Evolutionary conservation across 1,284 basidiomycete genomes (phyloP).

Genomic region (Cronartium ribicola): DNA sequence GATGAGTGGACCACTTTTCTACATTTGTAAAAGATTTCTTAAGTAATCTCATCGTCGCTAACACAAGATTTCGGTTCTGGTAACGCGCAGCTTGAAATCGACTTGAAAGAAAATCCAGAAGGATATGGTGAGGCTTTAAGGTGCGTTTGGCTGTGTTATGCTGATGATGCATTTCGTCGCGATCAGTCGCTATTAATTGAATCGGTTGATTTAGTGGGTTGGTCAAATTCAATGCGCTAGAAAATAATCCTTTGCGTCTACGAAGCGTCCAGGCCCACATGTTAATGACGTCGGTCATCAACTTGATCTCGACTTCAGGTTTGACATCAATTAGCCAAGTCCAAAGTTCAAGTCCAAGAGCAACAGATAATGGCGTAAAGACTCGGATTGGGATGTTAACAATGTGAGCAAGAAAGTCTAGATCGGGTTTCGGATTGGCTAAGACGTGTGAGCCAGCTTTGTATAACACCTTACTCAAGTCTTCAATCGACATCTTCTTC

Average conservation of each 20-base stretch:
- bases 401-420: conserved; percentile 79
- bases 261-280: conserved; percentile 82
- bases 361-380: conserved; percentile 78
- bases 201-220: conserved; percentile 85
- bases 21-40: conserved; percentile 61
- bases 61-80: conserved; percentile 75
- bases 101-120: conserved; percentile 86
- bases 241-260: conserved; percentile 75
- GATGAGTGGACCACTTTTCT: conserved; percentile 61
- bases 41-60: conserved; percentile 77
- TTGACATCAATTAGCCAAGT: conserved; percentile 90
- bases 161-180: conserved; percentile 71
- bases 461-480: conserved; percentile 32
- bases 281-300: conserved; percentile 79
- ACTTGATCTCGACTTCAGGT: conserved; percentile 65
- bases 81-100: conserved; percentile 90
- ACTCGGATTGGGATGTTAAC: conserved; percentile 84
- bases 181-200: conserved; percentile 86
- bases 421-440: conserved; percentile 62
- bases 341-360: conserved; percentile 89
- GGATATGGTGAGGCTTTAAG: conserved; percentile 73
- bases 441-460: conserved; percentile 37
- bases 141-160: conserved; percentile 67
- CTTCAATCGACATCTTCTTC: conserved; percentile 21
- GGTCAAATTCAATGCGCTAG: conserved; percentile 62